Conservation (phyloP, 2,329 filamentous ascomycete genomes). For the Cytospora piceicola region DNA sequence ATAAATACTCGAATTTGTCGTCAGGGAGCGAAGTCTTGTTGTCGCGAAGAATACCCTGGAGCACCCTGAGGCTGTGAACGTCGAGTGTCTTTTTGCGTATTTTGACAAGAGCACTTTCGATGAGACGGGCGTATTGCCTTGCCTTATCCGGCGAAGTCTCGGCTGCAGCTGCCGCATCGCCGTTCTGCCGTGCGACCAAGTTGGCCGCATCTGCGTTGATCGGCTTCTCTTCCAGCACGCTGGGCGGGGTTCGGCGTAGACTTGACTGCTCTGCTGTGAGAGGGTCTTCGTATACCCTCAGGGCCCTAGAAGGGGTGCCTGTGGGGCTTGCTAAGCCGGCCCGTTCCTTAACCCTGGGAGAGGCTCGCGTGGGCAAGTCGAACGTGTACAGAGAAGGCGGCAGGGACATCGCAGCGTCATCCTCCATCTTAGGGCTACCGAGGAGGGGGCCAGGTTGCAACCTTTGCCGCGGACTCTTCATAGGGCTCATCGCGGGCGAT, state of each 20-base stretch:
- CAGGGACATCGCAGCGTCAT: constrained; percentile 58
- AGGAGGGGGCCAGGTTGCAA: constrained; percentile 25
- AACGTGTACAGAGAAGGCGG: constrained; percentile 47
- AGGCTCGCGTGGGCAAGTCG: constrained; percentile 12
- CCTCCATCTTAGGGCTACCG: constrained; percentile 54
- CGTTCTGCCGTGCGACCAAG: constrained; percentile 35
- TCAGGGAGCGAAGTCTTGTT: constrained; percentile 65
- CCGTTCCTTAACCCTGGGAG: constrained; percentile 25
- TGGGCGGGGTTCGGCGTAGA: constrained; percentile 44
- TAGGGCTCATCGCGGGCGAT: constrained; percentile 43
- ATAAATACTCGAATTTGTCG: constrained; percentile 72
- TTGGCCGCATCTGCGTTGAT: constrained; percentile 59
- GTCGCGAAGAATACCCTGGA: constrained; percentile 75
- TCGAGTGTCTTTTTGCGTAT: constrained; percentile 74
- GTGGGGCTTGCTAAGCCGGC: constrained; percentile 21
- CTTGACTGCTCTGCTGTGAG: constrained; percentile 51
- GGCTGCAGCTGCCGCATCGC: constrained; percentile 29
- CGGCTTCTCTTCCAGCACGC: constrained; percentile 63
- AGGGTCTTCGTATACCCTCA: constrained; percentile 68
- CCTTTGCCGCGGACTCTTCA: constrained; percentile 40
- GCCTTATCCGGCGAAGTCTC: constrained; percentile 54
- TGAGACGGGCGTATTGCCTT: constrained; percentile 63
- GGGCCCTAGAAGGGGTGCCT: constrained; percentile 42
- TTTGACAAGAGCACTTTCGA: constrained; percentile 75
- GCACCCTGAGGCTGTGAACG: constrained; percentile 77